A percentile compares a stretch with the other conserved stretches of the same genome.
Conservation (phyloP, 75 land plant genomes). For the Cunninghamia lanceolata region DNA sequence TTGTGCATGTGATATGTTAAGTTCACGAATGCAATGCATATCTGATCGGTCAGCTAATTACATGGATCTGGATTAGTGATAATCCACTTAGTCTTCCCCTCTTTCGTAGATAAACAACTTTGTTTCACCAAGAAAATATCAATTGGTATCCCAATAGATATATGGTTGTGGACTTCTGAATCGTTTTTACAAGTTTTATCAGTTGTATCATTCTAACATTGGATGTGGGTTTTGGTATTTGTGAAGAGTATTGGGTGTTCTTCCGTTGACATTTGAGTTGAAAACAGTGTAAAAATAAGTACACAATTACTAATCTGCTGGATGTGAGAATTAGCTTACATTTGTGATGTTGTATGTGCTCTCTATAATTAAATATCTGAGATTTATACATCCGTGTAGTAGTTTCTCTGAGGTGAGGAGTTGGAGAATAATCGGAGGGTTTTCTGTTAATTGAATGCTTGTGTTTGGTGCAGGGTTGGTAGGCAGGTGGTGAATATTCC, state of each 20-base stretch:
- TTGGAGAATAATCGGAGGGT: neutral
- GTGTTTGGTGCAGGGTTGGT: conserved; percentile 27
- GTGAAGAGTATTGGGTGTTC: neutral
- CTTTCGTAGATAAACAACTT: neutral
- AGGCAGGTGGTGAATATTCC: conserved; percentile 64
- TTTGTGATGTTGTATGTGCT: neutral
- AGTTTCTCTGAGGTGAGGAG: neutral
- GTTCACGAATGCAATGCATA: neutral
- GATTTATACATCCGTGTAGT: too few species aligned
- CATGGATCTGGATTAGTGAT: neutral
- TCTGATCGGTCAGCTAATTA: neutral
- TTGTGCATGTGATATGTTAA: neutral
- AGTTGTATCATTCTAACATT: neutral
- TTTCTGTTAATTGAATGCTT: neutral
- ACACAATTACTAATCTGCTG: neutral
- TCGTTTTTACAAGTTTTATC: neutral
- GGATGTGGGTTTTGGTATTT: neutral
- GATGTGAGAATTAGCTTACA: neutral
- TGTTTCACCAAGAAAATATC: neutral
- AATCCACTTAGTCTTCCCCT: neutral
- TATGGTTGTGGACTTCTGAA: neutral
- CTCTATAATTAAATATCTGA: neutral
- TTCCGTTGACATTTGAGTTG: neutral
- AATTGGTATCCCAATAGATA: neutral
- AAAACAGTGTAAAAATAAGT: too few species aligned